Percentiles rank a stretch among this genome's conserved stretches.
These are phyloP conservation scores for Eimeria praecox DNA, from an alignment of 169 alveolate genomes.

Conservation along the genomic window DNA sequence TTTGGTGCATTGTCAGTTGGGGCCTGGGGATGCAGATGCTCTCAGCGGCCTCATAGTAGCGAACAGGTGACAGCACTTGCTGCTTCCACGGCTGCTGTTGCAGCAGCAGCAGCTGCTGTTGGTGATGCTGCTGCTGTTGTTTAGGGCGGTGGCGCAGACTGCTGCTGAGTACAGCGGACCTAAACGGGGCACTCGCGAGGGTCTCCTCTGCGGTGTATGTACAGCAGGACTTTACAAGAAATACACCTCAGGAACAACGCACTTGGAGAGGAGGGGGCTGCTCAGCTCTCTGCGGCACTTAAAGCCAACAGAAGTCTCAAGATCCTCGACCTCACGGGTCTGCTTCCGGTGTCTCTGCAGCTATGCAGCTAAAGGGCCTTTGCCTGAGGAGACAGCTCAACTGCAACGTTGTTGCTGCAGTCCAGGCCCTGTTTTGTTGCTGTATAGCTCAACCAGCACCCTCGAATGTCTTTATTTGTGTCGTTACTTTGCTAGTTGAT, in stretches of 20 bases:
- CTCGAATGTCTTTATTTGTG: too few species aligned
- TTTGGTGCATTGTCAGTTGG: slow-evolving; percentile 46
- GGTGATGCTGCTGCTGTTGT: background rate
- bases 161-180: background rate
- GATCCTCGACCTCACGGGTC: slow-evolving; percentile 34
- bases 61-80: background rate
- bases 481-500: too few species aligned
- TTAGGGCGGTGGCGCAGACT: background rate
- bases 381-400: too few species aligned
- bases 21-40: background rate
- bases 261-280: slow-evolving; percentile 38
- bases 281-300: slow-evolving; percentile 12
- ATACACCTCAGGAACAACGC: slow-evolving; percentile 46
- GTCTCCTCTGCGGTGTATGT: background rate
- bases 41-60: background rate
- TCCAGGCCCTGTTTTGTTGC: too few species aligned
- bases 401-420: too few species aligned
- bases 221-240: background rate
- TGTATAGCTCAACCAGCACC: too few species aligned
- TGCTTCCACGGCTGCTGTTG: background rate
- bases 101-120: background rate
- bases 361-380: too few species aligned
- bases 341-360: background rate
- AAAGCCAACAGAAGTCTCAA: slow-evolving; percentile 11
- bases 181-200: too few species aligned